These are phyloP conservation scores for Omphalea diandra DNA, from an alignment of 441 rosid species.

Conservation along the genomic window DNA sequence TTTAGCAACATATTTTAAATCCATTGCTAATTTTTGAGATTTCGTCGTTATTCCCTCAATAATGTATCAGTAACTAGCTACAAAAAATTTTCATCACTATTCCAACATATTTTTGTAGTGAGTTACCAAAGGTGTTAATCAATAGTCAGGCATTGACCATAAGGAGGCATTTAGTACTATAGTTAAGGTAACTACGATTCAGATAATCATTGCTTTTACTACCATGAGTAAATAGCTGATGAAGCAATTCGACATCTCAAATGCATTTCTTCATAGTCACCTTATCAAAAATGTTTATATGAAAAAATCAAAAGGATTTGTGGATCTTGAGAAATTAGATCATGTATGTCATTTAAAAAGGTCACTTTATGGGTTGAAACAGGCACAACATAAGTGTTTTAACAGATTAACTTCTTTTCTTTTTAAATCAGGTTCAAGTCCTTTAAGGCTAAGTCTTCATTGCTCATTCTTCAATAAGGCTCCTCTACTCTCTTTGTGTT, in stretches of 20 bases:
- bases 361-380: background rate
- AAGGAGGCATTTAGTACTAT: background rate
- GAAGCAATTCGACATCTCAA: no score
- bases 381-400: background rate
- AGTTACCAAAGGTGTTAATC: background rate
- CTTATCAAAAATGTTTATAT: no score
- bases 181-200: background rate
- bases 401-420: background rate
- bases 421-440: background rate
- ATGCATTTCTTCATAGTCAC: no score
- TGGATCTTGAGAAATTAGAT: background rate
- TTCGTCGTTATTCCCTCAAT: no score
- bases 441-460: background rate
- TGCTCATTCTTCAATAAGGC: background rate
- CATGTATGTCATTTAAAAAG: background rate
- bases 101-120: no score
- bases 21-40: no score
- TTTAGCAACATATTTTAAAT: no score
- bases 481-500: background rate
- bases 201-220: background rate
- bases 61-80: no score
- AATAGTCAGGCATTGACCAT: background rate
- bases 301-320: no score
- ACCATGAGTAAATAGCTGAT: background rate
- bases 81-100: no score